Evolutionary conservation across 2,329 filamentous ascomycete species (phyloP).

Genomic region (Penicillium sp.): DNA sequence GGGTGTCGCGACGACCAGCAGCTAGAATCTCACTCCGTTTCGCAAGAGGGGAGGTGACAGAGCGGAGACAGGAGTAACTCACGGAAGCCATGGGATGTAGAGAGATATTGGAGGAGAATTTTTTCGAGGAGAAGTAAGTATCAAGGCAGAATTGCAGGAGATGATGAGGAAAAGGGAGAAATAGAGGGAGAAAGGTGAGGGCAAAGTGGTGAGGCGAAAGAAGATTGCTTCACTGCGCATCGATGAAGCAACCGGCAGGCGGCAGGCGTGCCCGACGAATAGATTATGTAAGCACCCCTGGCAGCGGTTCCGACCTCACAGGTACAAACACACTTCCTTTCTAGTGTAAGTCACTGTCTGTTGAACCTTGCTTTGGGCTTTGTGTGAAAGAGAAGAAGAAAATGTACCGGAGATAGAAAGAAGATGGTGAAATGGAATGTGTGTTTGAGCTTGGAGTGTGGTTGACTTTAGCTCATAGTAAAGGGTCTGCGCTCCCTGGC

Average conservation of each 20-base stretch:
- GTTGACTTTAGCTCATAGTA: no score
- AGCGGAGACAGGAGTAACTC: constrained; percentile 24
- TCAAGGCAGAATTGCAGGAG: background rate
- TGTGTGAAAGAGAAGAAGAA: no score
- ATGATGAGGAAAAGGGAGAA: background rate
- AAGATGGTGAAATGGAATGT: no score
- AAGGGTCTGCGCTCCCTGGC: no score
- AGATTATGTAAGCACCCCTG: constrained; percentile 21
- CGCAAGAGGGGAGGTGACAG: constrained; percentile 12
- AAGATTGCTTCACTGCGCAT: constrained; percentile 14
- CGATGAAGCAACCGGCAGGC: constrained; percentile 15
- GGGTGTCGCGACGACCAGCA: constrained; percentile 15
- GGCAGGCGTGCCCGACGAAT: constrained; percentile 10
- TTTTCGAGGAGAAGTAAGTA: no score
- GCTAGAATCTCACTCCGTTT: constrained; percentile 10
- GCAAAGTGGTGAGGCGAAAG: constrained; percentile 18
- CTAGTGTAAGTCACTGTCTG: no score
- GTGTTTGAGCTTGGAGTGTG: no score
- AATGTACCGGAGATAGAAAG: no score
- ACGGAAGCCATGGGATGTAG: constrained; percentile 43
- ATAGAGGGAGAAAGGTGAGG: constrained; percentile 9
- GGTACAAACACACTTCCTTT: background rate
- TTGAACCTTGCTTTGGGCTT: no score
- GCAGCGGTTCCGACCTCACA: background rate
- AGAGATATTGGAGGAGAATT: constrained; percentile 6